phyloP scores from a whole-genome alignment of 257 asterid species.

The Nicotiana knightiana region DNA sequence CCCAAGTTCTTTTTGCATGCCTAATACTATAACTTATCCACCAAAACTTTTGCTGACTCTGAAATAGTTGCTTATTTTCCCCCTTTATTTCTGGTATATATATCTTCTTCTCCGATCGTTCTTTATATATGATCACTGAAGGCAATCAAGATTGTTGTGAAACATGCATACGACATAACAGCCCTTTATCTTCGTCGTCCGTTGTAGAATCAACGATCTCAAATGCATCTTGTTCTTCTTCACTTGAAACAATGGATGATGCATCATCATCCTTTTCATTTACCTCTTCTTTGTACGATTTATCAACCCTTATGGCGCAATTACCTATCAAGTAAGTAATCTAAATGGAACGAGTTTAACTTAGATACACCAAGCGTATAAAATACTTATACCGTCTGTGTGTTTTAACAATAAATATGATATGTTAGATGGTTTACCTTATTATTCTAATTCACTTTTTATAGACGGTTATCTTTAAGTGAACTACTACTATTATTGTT shows the following conservation, averaged over 20 bases:
- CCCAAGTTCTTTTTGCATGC: slow-evolving; percentile 11
- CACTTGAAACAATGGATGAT: slow-evolving; percentile 54
- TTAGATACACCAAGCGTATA: neutral
- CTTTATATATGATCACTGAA: slow-evolving; percentile 7
- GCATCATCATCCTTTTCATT: slow-evolving; percentile 40
- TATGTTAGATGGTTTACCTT: too few relatives aligned
- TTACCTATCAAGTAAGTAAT: slow-evolving; percentile 77
- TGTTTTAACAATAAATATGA: too few relatives aligned
- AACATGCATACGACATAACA: slow-evolving; percentile 5
- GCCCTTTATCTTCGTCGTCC: slow-evolving; percentile 20
- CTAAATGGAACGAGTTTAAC: neutral
- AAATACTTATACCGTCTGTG: too few relatives aligned
- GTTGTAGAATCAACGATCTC: slow-evolving; percentile 51
- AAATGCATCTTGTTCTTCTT: slow-evolving; percentile 38
- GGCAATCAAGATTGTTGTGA: neutral
- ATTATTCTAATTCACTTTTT: too few relatives aligned
- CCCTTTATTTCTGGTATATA: neutral
- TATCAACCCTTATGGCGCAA: slow-evolving; percentile 68
- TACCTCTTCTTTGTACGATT: slow-evolving; percentile 31
- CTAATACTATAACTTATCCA: neutral
- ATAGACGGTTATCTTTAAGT: too few relatives aligned
- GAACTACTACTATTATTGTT: neutral
- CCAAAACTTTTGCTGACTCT: neutral
- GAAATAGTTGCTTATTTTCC: neutral
- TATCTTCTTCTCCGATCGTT: neutral